These are phyloP conservation scores for Cupressus sempervirens DNA, from an alignment of 75 land plant species.

Conservation along the genomic window DNA sequence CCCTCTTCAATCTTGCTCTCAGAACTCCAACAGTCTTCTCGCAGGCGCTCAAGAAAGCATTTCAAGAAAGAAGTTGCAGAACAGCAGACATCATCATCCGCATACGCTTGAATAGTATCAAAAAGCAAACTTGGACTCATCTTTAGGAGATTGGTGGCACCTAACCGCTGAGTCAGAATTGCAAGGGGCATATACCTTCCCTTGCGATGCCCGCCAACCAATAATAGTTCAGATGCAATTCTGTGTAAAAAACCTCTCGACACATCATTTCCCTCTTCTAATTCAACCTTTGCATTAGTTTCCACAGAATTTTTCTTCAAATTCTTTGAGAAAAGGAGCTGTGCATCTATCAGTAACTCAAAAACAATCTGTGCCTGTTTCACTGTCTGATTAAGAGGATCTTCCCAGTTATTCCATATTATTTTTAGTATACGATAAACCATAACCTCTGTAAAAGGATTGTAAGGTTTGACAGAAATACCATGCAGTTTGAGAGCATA, in stretches of 20 bases:
- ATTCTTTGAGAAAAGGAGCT: constrained; percentile 25
- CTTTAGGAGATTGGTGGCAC: constrained; percentile 60
- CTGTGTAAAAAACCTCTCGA: constrained; percentile 37
- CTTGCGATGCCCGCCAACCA: constrained; percentile 79
- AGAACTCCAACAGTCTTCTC: constrained; percentile 90
- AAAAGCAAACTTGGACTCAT: constrained; percentile 66
- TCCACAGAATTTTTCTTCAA: not conserved
- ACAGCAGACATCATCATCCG: constrained; percentile 98
- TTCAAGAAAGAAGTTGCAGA: constrained; percentile 91
- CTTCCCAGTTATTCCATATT: constrained; percentile 99
- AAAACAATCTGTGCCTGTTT: constrained; percentile 92
- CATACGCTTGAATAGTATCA: constrained; percentile 68
- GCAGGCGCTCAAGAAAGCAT: constrained; percentile 83
- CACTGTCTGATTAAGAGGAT: constrained; percentile 95
- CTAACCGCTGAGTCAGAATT: constrained; percentile 70
- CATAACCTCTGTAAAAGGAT: constrained; percentile 59
- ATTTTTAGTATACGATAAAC: constrained; percentile 66
- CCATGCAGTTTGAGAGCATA: constrained; percentile 3
- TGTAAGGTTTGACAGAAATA: constrained; percentile 21
- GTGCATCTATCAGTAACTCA: constrained; percentile 82
- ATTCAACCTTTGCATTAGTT: not conserved
- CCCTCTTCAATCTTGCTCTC: constrained; percentile 69
- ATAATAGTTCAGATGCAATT: constrained; percentile 63
- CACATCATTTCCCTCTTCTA: constrained; percentile 20
- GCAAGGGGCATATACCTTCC: constrained; percentile 97